Percentiles rank a stretch among this genome's conserved stretches.
Evolutionary conservation across 2,329 filamentous ascomycete genomes (phyloP).

Genomic region (Penicillium rolfsii): DNA sequence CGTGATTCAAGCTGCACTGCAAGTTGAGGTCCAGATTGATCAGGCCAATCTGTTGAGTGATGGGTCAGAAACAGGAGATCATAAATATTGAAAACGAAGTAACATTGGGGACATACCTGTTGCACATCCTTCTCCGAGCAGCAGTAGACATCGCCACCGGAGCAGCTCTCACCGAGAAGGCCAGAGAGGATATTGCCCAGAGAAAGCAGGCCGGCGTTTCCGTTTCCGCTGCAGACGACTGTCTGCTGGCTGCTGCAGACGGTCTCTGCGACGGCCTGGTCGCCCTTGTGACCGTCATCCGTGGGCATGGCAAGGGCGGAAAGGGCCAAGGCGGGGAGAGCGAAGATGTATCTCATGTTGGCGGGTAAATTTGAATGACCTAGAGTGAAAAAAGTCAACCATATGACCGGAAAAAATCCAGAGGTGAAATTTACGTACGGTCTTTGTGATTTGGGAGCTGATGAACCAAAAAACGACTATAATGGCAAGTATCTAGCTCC

Average conservation of each 20-base stretch:
- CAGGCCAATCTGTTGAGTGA: conserved; percentile 12
- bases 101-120: neutral
- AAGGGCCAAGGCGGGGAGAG: conserved; percentile 1
- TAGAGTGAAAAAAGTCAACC: neutral
- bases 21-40: conserved; percentile 19
- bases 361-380: neutral
- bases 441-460: neutral
- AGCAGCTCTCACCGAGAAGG: conserved; percentile 19
- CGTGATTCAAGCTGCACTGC: conserved; percentile 20
- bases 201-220: conserved; percentile 17
- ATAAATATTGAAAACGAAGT: neutral
- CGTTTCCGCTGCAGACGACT: conserved; percentile 19
- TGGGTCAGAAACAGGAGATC: conserved; percentile 5
- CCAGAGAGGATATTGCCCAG: conserved; percentile 21
- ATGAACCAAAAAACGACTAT: neutral
- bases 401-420: neutral
- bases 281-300: neutral
- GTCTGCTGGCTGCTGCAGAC: conserved; percentile 7
- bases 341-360: conserved; percentile 9
- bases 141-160: conserved; percentile 23
- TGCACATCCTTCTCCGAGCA: conserved; percentile 12
- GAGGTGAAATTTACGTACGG: neutral
- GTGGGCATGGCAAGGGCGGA: conserved; percentile 4
- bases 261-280: neutral
- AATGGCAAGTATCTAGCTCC: neutral